Base-by-base conservation (phyloP, 1,284 basidiomycete genomes). In the Chondrostereum purpureum region DNA sequence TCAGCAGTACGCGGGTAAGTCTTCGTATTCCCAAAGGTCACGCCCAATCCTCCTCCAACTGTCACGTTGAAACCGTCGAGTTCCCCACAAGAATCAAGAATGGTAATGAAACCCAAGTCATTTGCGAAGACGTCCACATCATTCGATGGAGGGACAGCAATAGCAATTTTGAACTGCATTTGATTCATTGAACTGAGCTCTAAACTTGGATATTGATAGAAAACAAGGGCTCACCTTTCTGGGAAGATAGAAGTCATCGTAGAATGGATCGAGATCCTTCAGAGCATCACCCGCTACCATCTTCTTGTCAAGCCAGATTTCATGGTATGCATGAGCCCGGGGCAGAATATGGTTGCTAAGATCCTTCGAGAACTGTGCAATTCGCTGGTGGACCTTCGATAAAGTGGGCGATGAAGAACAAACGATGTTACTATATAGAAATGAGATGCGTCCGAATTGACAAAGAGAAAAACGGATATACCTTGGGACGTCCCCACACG, bases 281-380 rank as follows among this genome's bases (percentile, higher is more conserved):
- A 96, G 65, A 1, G 92, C 91, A 37, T 92, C 92, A 19, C 92
- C 92, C 14, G 86, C 88, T 23, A 98, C 83, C 54, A 94, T 70
- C 72, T 96, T 94, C 72, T 94, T 91, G 73, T 98, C 92, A 43
- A 98, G 74, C 95, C 96, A 99, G 56, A 99, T 98, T 69, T 99
- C 96, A 63, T 97, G 93, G 66, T 99, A 99, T 1, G 96, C 95
- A 4, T 83, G 84, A 14, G 94, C 98, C 43, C 83, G 78, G 13
- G 95, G 95, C 23, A 97, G 74, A 16, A 99, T 78, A 61, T 90
- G 86, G 57, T 87, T 83, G 64, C 90, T 94, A 57, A 96, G 77
- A 44, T 73, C 71, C 63, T 86, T 90, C 13, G 91, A 78, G 60
- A 96, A 96, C 42, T 88, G 75, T 61, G 83, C 93, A 14, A 92